Evolutionary conservation across 139 green algal species (phyloP).

Genomic region (Penium margaritaceum): DNA sequence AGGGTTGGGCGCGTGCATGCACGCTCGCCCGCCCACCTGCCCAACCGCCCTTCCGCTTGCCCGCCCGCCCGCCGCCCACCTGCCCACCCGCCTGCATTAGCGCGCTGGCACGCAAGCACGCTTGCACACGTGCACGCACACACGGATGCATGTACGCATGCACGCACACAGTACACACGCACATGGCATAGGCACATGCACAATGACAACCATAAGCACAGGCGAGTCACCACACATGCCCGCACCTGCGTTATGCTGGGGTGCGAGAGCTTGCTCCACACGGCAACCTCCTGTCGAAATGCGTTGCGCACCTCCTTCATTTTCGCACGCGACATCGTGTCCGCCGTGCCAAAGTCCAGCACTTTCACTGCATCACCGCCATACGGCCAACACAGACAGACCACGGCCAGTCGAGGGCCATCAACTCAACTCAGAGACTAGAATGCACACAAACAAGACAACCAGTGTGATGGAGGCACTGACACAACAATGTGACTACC

Average conservation of each 20-base stretch:
- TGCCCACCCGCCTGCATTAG: constrained; percentile 7
- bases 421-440: no score
- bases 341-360: constrained; percentile 25
- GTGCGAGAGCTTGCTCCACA: constrained; percentile 19
- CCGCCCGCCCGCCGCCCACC: background rate
- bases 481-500: background rate
- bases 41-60: no score
- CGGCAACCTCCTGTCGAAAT: constrained; percentile 32
- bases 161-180: background rate
- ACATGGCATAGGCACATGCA: background rate
- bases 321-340: constrained; percentile 15
- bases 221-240: background rate
- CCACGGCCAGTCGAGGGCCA: no score
- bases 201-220: background rate
- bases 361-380: constrained; percentile 23
- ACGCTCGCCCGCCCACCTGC: no score
- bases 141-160: background rate
- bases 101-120: background rate
- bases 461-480: background rate
- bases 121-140: background rate
- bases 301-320: constrained; percentile 2
- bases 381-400: background rate
- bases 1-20: no score
- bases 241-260: constrained; percentile 31
- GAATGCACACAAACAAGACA: background rate